Conservation (phyloP, 768 basidiomycete species). For the Macrolepiota albuminosa region DNA sequence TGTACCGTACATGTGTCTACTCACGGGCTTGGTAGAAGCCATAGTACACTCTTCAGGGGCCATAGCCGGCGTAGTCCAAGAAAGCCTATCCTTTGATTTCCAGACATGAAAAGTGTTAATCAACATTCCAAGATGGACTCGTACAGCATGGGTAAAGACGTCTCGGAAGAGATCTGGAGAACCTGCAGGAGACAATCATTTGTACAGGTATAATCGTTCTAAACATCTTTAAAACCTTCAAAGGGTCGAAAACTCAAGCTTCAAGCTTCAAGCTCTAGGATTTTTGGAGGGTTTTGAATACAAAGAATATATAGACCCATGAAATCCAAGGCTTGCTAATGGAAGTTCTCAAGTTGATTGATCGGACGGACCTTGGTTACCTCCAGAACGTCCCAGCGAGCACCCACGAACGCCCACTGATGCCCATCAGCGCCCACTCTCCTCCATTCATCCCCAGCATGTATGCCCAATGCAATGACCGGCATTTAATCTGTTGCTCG, state of each 20-base stretch:
- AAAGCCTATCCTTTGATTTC: not conserved
- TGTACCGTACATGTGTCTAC: not conserved
- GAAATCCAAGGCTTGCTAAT: not conserved
- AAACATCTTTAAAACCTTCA: not conserved
- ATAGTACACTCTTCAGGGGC: not conserved
- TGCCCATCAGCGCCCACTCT: not conserved
- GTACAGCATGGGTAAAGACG: not conserved
- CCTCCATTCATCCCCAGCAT: not conserved
- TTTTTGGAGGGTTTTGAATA: not conserved
- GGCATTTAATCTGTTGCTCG: not conserved
- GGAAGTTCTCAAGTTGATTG: not conserved
- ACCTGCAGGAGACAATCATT: not conserved
- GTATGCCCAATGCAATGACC: not conserved
- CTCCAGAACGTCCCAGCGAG: too few species aligned
- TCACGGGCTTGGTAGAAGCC: not conserved
- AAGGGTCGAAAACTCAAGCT: not conserved
- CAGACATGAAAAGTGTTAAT: not conserved
- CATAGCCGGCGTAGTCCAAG: not conserved
- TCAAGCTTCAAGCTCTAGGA: not conserved
- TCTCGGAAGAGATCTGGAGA: not conserved
- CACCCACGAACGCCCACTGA: not conserved
- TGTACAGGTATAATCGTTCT: not conserved
- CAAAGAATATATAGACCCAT: not conserved
- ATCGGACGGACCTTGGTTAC: not conserved
- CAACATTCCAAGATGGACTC: not conserved